A percentile compares a stretch with the other conserved stretches of the same genome.
Conservation (phyloP, 305 asterid species). For the Rubia peregrina region DNA sequence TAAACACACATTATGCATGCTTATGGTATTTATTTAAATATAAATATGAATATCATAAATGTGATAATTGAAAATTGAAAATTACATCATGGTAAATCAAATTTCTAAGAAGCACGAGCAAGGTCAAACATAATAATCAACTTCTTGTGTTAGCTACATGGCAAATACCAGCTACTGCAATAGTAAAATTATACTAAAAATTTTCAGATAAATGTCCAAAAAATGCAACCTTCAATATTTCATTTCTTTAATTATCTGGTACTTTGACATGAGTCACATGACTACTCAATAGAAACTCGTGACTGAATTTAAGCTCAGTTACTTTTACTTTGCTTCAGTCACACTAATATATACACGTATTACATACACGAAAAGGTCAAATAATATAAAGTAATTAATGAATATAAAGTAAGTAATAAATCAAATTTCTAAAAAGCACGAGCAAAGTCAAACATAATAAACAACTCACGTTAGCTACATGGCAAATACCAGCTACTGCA, state of each 20-base stretch:
- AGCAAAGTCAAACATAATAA: neutral
- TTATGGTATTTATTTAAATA: too few species aligned
- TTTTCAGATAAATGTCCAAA: neutral
- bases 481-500: neutral
- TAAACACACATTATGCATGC: neutral
- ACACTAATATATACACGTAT: neutral
- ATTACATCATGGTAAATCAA: neutral
- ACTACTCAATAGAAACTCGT: neutral
- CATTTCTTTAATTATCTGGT: neutral
- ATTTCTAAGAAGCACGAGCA: neutral
- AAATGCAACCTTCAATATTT: neutral
- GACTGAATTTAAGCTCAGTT: neutral
- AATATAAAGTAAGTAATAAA: neutral
- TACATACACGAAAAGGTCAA: neutral
- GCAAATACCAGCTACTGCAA: neutral
- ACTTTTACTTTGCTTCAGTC: neutral
- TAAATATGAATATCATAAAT: too few species aligned
- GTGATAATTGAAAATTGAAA: too few species aligned
- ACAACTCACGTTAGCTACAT: neutral
- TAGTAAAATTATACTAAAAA: neutral
- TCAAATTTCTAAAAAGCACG: neutral
- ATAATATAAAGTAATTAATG: constrained; percentile 8
- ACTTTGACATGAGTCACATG: neutral
- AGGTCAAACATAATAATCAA: neutral
- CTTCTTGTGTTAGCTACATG: neutral